phyloP scores from a whole-genome alignment of 2,329 filamentous ascomycete species.

The Remersonia thermophila region DNA sequence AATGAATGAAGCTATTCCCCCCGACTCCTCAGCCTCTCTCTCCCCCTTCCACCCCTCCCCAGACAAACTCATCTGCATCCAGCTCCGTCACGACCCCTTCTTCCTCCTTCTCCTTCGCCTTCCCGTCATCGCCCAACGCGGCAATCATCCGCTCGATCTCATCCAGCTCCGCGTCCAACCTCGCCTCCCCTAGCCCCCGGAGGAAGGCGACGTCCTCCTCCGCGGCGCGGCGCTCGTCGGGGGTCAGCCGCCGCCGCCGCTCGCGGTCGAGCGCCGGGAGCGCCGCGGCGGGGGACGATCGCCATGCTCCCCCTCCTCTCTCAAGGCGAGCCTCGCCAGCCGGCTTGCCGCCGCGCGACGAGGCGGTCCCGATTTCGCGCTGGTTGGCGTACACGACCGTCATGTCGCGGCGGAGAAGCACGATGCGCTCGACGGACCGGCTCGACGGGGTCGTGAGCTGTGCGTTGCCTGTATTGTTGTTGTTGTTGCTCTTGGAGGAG shows the following conservation, averaged over 20 bases:
- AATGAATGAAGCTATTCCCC: too few species aligned
- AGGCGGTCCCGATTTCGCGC: neutral
- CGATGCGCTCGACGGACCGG: constrained; percentile 6
- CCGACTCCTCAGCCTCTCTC: too few species aligned
- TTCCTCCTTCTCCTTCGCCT: neutral
- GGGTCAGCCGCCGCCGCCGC: constrained; percentile 7
- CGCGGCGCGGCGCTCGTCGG: constrained; percentile 7
- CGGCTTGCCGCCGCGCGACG: too few species aligned
- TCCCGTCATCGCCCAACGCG: neutral
- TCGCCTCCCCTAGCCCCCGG: constrained; percentile 4
- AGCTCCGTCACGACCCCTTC: too few species aligned
- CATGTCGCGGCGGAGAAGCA: constrained; percentile 4
- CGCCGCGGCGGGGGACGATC: constrained; percentile 1
- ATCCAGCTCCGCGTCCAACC: constrained; percentile 8
- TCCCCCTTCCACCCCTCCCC: too few species aligned
- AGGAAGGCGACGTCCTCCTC: constrained; percentile 9
- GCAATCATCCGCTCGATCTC: constrained; percentile 9
- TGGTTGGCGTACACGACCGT: constrained; percentile 1
- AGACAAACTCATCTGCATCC: too few species aligned
- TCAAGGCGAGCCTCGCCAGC: too few species aligned
- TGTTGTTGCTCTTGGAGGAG: too few species aligned
- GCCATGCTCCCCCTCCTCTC: neutral
- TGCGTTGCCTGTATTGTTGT: too few species aligned
- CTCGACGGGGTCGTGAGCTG: too few species aligned
- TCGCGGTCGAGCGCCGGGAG: constrained; percentile 9